A percentile compares a stretch with the other conserved stretches of the same genome.
Evolutionary conservation across 306 rosid genomes (phyloP).

Genomic region (Citrullus amarus): DNA sequence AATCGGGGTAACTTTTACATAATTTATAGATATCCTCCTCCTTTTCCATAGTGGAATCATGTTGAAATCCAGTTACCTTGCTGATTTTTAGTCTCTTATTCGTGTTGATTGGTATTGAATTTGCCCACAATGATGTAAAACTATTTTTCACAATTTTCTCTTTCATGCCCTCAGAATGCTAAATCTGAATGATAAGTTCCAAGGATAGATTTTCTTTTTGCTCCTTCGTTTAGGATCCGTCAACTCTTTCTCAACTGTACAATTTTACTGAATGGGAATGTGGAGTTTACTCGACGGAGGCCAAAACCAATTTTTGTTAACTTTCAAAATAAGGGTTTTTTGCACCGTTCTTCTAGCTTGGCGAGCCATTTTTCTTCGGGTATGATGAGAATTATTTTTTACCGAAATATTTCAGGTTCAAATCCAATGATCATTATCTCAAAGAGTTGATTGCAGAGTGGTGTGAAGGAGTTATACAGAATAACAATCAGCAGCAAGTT

Average conservation of each 20-base stretch:
- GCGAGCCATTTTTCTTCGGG: not conserved
- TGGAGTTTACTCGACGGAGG: no score
- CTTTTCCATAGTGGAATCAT: not conserved
- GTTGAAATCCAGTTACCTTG: not conserved
- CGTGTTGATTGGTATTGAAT: not conserved
- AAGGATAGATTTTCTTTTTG: not conserved
- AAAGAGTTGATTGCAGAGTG: slow-evolving; percentile 75
- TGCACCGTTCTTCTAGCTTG: not conserved
- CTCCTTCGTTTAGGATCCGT: not conserved
- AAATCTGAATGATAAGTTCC: not conserved
- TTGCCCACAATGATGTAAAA: not conserved
- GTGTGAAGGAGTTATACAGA: slow-evolving; percentile 91
- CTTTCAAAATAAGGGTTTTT: not conserved
- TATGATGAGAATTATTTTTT: not conserved
- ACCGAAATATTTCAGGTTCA: slow-evolving; percentile 41
- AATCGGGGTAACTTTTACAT: slow-evolving; percentile 49
- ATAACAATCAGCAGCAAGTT: slow-evolving; percentile 30
- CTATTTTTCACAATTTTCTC: not conserved
- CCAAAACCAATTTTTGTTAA: not conserved
- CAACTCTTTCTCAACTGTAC: no score
- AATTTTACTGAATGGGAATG: no score
- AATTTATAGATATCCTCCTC: not conserved
- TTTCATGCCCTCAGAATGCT: not conserved
- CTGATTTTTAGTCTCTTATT: not conserved
- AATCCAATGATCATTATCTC: slow-evolving; percentile 66